Evolutionary conservation across 1,284 basidiomycete species (phyloP).

Genomic region (Sanghuangporus sanghuang): DNA sequence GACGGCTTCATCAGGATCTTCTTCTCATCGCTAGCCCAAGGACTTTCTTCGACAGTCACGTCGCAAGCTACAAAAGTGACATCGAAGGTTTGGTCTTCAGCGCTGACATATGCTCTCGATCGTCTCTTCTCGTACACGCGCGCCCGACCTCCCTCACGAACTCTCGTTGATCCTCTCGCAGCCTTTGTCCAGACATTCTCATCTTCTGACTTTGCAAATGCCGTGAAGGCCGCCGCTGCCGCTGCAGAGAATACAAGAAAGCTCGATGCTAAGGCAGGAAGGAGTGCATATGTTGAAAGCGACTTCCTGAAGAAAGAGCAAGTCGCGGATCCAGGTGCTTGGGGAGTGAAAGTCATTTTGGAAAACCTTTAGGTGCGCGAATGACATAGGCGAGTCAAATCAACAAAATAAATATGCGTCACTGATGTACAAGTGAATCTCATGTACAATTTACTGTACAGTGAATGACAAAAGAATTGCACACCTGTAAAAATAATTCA

Average conservation of each 20-base stretch:
- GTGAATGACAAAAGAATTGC: too few relatives aligned
- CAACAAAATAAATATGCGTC: neutral
- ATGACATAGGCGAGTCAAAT: neutral
- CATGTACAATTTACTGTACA: too few relatives aligned
- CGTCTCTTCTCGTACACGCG: conserved; percentile 85
- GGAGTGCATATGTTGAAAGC: conserved; percentile 85
- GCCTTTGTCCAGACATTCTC: conserved; percentile 65
- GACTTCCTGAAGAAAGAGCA: conserved; percentile 62
- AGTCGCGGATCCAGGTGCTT: conserved; percentile 86
- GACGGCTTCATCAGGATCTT: conserved; percentile 57
- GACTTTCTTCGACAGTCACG: conserved; percentile 44
- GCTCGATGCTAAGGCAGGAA: conserved; percentile 81
- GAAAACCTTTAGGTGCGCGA: conserved; percentile 39
- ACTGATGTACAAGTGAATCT: neutral
- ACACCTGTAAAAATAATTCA: too few relatives aligned
- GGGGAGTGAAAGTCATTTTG: conserved; percentile 79
- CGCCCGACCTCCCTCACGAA: conserved; percentile 86
- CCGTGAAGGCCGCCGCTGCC: conserved; percentile 58
- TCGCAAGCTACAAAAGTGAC: conserved; percentile 34
- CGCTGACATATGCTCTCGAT: conserved; percentile 56
- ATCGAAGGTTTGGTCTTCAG: conserved; percentile 56
- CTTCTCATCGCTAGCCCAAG: conserved; percentile 81
- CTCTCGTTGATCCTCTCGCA: conserved; percentile 86
- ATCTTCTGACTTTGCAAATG: conserved; percentile 30
- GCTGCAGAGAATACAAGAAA: conserved; percentile 74